Conservation (phyloP, 176 grass and related monocot genomes). For the Puccinellia tenuiflora region DNA sequence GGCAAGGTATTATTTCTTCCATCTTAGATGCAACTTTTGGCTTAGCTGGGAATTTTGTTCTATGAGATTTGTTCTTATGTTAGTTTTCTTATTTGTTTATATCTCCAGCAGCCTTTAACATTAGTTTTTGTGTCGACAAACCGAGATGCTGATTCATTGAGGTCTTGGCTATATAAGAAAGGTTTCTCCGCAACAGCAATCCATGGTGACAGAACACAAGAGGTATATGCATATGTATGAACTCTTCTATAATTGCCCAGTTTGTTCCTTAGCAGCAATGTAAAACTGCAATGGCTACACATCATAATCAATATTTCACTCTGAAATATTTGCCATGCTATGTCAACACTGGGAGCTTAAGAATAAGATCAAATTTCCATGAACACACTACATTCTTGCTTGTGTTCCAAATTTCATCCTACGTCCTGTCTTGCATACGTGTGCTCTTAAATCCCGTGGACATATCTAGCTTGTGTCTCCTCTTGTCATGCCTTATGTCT, state of each 20-base stretch:
- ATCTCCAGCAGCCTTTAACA: conserved; percentile 56
- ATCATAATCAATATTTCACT: not conserved
- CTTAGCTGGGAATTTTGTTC: not conserved
- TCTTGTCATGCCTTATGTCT: too few species aligned
- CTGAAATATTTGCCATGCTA: not conserved
- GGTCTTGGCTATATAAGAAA: conserved; percentile 47
- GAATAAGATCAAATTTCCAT: not conserved
- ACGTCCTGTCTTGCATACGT: not conserved
- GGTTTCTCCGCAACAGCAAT: conserved; percentile 70
- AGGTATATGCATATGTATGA: conserved; percentile 1
- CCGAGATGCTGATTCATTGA: conserved; percentile 64
- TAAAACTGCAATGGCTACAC: not conserved
- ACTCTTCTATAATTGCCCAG: not conserved
- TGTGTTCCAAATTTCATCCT: not conserved
- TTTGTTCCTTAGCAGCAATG: not conserved
- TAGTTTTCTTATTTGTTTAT: conserved; percentile 20
- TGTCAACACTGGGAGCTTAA: not conserved
- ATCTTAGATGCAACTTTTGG: not conserved
- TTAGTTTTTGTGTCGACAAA: conserved; percentile 93
- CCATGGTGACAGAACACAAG: conserved; percentile 59
- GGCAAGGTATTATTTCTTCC: conserved; percentile 41
- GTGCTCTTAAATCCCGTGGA: not conserved
- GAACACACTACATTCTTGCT: not conserved
- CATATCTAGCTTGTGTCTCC: not conserved
- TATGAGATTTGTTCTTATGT: not conserved